Evolutionary conservation across 73 alveolate genomes (phyloP).

Genomic region (Paramecium bursaria): DNA sequence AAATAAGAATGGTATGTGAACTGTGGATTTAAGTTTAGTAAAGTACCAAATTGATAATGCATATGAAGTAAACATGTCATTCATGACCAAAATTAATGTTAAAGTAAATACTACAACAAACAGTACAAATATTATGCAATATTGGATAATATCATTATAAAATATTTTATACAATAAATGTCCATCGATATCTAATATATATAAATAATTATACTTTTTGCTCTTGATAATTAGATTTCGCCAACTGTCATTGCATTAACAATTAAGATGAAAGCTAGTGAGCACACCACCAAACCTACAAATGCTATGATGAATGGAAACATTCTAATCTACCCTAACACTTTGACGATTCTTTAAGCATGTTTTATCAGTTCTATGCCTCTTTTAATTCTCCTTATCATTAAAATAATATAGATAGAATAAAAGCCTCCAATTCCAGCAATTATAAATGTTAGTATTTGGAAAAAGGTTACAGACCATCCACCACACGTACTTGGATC

Average conservation of each 20-base stretch:
- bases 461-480: not conserved
- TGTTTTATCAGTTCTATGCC: constrained; percentile 23
- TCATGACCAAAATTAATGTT: constrained; percentile 42
- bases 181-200: constrained; percentile 46
- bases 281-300: constrained; percentile 4
- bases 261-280: not conserved
- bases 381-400: constrained; percentile 24
- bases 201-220: constrained; percentile 9
- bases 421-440: not conserved
- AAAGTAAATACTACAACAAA: constrained; percentile 37
- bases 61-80: constrained; percentile 67
- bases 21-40: constrained; percentile 63
- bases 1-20: constrained; percentile 53
- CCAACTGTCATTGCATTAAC: constrained; percentile 5
- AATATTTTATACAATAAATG: constrained; percentile 15
- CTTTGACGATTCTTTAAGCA: constrained; percentile 26
- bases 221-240: constrained; percentile 13
- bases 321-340: constrained; percentile 37
- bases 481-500: constrained; percentile 24
- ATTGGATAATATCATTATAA: not conserved
- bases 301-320: constrained; percentile 44
- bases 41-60: constrained; percentile 69
- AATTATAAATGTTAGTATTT: not conserved
- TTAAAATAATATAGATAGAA: not conserved
- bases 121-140: constrained; percentile 19